Evolutionary conservation across 495 filamentous ascomycete species (phyloP).

Genomic region (Friedmanniomyces endolithicus): DNA sequence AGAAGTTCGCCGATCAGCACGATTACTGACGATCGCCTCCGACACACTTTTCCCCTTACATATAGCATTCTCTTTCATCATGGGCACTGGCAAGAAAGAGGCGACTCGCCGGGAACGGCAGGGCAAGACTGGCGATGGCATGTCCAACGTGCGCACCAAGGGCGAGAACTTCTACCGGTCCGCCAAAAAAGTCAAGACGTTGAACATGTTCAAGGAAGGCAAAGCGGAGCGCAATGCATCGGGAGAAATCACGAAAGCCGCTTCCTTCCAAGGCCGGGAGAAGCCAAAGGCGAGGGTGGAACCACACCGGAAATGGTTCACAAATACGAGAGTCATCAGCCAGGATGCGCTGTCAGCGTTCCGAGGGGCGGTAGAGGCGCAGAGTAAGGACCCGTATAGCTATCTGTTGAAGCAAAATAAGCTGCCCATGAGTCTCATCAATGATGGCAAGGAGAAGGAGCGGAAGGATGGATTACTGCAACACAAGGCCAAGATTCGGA

Average conservation of each 20-base stretch:
- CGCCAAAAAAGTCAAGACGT: conserved; percentile 73
- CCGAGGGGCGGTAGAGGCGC: conserved; percentile 82
- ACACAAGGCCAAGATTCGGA: conserved; percentile 85
- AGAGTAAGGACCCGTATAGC: conserved; percentile 78
- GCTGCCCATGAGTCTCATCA: conserved; percentile 70
- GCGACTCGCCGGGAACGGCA: conserved; percentile 63
- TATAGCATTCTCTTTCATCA: conserved; percentile 31
- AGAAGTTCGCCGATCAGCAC: not conserved
- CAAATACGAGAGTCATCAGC: conserved; percentile 56
- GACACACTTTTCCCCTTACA: conserved; percentile 6
- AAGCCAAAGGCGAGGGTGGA: conserved; percentile 78
- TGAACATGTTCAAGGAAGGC: conserved; percentile 82
- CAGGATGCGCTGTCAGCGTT: conserved; percentile 67
- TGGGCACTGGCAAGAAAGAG: conserved; percentile 97
- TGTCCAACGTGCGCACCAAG: conserved; percentile 81
- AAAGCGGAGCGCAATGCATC: conserved; percentile 60
- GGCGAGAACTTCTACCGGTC: conserved; percentile 89
- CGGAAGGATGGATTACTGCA: conserved; percentile 79
- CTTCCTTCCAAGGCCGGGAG: conserved; percentile 67
- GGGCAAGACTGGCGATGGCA: conserved; percentile 68
- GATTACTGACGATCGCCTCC: too few species aligned
- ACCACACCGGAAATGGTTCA: conserved; percentile 83
- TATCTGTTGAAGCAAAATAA: conserved; percentile 92
- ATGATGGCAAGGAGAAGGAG: conserved; percentile 53
- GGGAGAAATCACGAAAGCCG: conserved; percentile 70